phyloP scores from a whole-genome alignment of 805 yeast genomes.

The Wickerhamomyces ciferrii region DNA sequence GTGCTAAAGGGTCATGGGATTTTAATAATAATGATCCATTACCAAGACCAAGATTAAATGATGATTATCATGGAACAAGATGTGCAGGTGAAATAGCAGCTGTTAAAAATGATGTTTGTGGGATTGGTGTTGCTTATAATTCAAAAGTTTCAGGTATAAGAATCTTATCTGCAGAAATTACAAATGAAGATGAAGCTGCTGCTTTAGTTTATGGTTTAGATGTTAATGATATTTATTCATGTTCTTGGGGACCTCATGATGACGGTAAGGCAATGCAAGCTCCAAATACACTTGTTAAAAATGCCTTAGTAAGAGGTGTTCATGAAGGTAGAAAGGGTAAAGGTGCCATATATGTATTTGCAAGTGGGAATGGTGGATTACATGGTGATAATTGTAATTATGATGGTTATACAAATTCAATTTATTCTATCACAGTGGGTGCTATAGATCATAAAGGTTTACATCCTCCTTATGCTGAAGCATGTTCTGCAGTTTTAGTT shows the following conservation, averaged over 20 bases:
- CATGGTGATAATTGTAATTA: conserved; percentile 88
- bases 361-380: conserved; percentile 90
- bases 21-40: conserved; percentile 69
- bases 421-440: conserved; percentile 90
- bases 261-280: conserved; percentile 84
- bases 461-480: conserved; percentile 88
- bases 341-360: conserved; percentile 91
- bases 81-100: conserved; percentile 98
- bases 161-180: conserved; percentile 74
- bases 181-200: conserved; percentile 87
- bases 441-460: conserved; percentile 84
- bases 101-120: conserved; percentile 77
- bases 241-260: conserved; percentile 98
- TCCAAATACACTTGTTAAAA: conserved; percentile 72
- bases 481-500: conserved; percentile 92
- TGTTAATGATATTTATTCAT: conserved; percentile 87
- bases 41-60: conserved; percentile 76
- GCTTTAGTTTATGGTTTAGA: conserved; percentile 78
- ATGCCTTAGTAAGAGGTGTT: conserved; percentile 82
- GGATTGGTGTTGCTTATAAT: conserved; percentile 93
- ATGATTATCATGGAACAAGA: conserved; percentile 93
- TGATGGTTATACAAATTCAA: conserved; percentile 96
- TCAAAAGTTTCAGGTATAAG: conserved; percentile 88
- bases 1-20: conserved; percentile 86
- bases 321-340: conserved; percentile 73